phyloP scores from a whole-genome alignment of 768 basidiomycete species.

The Pleurotus ostreatus region DNA sequence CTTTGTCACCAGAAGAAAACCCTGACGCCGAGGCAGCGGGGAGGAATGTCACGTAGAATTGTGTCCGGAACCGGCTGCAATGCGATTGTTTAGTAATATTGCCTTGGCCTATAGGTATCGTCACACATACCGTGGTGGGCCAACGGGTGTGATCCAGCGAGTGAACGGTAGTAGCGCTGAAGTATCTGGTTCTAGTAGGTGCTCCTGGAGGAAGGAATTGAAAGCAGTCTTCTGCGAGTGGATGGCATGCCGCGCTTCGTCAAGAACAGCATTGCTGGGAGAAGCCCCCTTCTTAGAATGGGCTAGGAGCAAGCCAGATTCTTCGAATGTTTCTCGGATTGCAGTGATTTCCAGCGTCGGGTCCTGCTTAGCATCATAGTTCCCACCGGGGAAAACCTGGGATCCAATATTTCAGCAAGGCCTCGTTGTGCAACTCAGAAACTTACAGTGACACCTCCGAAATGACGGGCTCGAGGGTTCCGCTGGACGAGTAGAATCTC shows the following conservation, averaged over 20 bases:
- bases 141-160: slow-evolving; percentile 68
- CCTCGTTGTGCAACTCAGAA: neutral
- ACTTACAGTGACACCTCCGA: slow-evolving; percentile 65
- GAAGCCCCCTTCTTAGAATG: slow-evolving; percentile 24
- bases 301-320: slow-evolving; percentile 64
- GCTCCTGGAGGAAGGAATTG: slow-evolving; percentile 43
- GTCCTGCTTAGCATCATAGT: slow-evolving; percentile 60
- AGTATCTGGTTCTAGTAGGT: slow-evolving; percentile 40
- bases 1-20: slow-evolving; percentile 49
- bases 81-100: slow-evolving; percentile 2
- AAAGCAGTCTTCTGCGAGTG: slow-evolving; percentile 51
- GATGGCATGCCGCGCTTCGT: slow-evolving; percentile 51
- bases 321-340: slow-evolving; percentile 76
- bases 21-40: slow-evolving; percentile 35
- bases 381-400: slow-evolving; percentile 78
- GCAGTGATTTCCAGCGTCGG: slow-evolving; percentile 54
- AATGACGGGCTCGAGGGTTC: slow-evolving; percentile 59
- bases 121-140: slow-evolving; percentile 41
- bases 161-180: slow-evolving; percentile 62
- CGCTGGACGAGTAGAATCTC: slow-evolving; percentile 70
- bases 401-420: neutral
- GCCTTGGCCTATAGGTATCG: neutral
- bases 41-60: slow-evolving; percentile 67
- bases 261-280: slow-evolving; percentile 35
- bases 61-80: slow-evolving; percentile 66